Percentiles rank a stretch among this genome's conserved stretches.
phyloP scores from a whole-genome alignment of 441 rosid species.

The Pelargonium australe region DNA sequence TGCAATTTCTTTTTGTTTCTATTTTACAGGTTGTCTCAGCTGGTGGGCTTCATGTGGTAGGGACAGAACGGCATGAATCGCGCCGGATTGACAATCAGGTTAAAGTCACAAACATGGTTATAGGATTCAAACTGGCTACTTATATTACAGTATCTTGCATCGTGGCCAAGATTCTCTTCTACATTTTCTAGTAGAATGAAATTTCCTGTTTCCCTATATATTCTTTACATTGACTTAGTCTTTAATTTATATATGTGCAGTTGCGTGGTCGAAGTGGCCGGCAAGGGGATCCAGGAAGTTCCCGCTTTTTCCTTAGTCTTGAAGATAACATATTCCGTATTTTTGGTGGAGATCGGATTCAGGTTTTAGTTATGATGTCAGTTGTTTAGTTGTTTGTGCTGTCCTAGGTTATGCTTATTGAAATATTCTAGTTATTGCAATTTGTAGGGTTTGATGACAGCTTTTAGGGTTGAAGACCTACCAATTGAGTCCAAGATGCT shows the following conservation, averaged over 20 bases:
- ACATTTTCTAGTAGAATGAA: slow-evolving; percentile 3
- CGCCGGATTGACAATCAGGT: slow-evolving; percentile 95
- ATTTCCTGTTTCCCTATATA: not conserved
- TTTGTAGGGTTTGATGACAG: slow-evolving; percentile 89
- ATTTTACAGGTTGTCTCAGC: slow-evolving; percentile 71
- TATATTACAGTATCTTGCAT: slow-evolving; percentile 9
- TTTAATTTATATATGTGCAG: slow-evolving; percentile 31
- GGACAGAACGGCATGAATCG: slow-evolving; percentile 92
- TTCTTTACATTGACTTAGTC: not conserved
- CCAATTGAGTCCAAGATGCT: slow-evolving; percentile 93
- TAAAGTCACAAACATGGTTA: slow-evolving; percentile 10
- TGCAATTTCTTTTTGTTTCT: slow-evolving; percentile 16
- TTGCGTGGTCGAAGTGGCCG: slow-evolving; percentile 93
- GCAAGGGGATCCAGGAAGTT: slow-evolving; percentile 98
- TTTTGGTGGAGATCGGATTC: slow-evolving; percentile 90
- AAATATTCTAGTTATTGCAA: slow-evolving; percentile 21
- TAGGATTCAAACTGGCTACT: not conserved
- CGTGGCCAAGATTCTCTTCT: not conserved
- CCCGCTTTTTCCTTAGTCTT: slow-evolving; percentile 91
- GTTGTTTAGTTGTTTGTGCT: slow-evolving; percentile 17
- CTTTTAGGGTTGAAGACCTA: slow-evolving; percentile 92
- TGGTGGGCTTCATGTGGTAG: slow-evolving; percentile 94
- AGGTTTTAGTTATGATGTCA: slow-evolving; percentile 40
- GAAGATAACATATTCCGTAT: slow-evolving; percentile 95
- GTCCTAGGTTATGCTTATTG: slow-evolving; percentile 8